A percentile compares a stretch with the other conserved stretches of the same genome.
phyloP scores from a whole-genome alignment of 106 monocot species.

The Xerophyta viscosa region DNA sequence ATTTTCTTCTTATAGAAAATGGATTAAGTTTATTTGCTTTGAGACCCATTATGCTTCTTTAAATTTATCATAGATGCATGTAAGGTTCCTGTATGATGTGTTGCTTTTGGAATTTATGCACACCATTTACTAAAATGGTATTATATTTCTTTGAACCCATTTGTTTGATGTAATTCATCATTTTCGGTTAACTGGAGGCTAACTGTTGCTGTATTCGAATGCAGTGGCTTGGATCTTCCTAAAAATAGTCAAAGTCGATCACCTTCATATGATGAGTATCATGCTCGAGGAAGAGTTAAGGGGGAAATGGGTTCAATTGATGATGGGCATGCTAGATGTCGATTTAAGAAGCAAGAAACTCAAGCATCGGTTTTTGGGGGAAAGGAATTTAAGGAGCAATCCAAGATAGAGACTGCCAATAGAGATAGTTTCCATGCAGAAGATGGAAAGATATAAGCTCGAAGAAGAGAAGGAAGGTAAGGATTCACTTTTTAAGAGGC shows the following conservation, averaged over 20 bases:
- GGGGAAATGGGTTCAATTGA: conserved; percentile 19
- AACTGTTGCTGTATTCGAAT: conserved; percentile 6
- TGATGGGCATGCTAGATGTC: conserved; percentile 1
- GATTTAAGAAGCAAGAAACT: conserved; percentile 3
- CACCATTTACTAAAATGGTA: no score
- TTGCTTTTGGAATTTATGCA: no score
- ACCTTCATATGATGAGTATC: conserved; percentile 26
- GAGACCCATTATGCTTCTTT: no score
- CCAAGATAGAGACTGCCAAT: not conserved
- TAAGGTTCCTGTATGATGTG: no score
- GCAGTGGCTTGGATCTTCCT: conserved; percentile 26
- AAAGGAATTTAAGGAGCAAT: conserved; percentile 15
- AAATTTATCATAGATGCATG: no score
- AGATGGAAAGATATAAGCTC: conserved; percentile 5
- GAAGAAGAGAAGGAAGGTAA: conserved; percentile 7
- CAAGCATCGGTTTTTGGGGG: conserved; percentile 7
- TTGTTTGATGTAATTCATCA: no score
- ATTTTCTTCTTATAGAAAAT: no score
- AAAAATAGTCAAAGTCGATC: conserved; percentile 18
- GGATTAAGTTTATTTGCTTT: no score
- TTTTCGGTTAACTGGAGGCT: no score
- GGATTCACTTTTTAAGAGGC: conserved; percentile 9
- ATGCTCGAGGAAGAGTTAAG: conserved; percentile 29
- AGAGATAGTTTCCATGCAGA: not conserved
- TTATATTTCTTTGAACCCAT: no score